Evolutionary conservation across 139 green algal species (phyloP).

Genomic region (Zygnema circumcarinatum): DNA sequence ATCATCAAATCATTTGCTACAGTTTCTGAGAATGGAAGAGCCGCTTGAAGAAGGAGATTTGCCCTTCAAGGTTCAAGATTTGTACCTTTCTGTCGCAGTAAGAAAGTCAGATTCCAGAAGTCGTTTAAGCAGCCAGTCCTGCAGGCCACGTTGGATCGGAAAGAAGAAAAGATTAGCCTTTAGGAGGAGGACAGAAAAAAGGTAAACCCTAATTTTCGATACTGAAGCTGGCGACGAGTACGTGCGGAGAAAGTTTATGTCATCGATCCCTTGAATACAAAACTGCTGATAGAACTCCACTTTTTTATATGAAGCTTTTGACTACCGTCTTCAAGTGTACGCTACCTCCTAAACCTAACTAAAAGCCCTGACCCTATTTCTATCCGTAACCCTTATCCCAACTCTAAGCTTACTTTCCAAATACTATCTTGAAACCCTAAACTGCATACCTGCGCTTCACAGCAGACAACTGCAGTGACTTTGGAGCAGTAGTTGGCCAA

Average conservation of each 20-base stretch:
- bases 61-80: too few species aligned
- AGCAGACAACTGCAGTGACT: conserved; percentile 66
- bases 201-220: not conserved
- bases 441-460: conserved; percentile 66
- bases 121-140: conserved; percentile 56
- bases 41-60: too few species aligned
- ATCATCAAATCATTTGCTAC: too few species aligned
- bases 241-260: not conserved
- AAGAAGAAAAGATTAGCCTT: not conserved
- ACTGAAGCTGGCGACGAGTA: too few species aligned
- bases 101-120: conserved; percentile 62
- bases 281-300: not conserved
- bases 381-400: too few species aligned
- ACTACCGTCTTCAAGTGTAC: not conserved
- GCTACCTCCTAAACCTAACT: not conserved
- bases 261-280: not conserved
- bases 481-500: conserved; percentile 61
- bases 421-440: not conserved
- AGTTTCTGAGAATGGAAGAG: too few species aligned
- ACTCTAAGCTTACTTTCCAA: not conserved
- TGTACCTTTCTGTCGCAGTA: conserved; percentile 58
- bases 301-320: not conserved
- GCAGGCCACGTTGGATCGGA: not conserved
- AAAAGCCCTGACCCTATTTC: too few species aligned
- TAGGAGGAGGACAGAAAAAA: not conserved